Evolutionary conservation across 495 filamentous ascomycete genomes (phyloP).

Genomic region (Symbiotaphrina buchneri): DNA sequence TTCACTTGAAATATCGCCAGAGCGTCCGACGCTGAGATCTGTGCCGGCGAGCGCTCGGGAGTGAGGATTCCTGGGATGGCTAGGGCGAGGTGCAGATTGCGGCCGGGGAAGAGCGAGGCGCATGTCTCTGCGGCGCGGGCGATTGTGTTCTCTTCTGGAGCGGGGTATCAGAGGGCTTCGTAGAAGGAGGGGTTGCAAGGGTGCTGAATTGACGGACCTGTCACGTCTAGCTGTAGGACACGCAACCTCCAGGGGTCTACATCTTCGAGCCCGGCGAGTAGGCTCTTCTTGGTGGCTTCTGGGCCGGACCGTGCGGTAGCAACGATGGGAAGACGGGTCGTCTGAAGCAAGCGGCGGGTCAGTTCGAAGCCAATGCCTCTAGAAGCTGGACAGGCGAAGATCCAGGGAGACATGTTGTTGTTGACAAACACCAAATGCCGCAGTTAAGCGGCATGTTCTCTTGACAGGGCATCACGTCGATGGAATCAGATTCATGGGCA

Average conservation of each 20-base stretch:
- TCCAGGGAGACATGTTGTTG: constrained; percentile 17
- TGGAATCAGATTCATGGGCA: too few relatives aligned
- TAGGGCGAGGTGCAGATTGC: constrained; percentile 46
- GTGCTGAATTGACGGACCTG: constrained; percentile 15
- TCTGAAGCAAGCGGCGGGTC: constrained; percentile 38
- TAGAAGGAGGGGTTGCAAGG: constrained; percentile 3
- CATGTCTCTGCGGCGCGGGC: constrained; percentile 17
- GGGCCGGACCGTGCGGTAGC: constrained; percentile 44
- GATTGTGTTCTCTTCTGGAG: constrained; percentile 27
- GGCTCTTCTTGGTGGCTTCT: constrained; percentile 20
- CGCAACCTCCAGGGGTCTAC: constrained; percentile 23
- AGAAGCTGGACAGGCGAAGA: constrained; percentile 40
- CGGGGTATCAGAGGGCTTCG: constrained; percentile 7
- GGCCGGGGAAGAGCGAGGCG: constrained; percentile 21
- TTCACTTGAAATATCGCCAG: constrained; percentile 45
- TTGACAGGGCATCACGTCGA: too few relatives aligned
- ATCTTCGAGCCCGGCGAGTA: constrained; percentile 29
- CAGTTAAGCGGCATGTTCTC: too few relatives aligned
- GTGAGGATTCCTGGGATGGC: constrained; percentile 44
- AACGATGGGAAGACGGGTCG: constrained; percentile 42
- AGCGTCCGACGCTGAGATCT: constrained; percentile 31
- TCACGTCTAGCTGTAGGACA: constrained; percentile 35
- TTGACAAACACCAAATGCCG: too few relatives aligned
- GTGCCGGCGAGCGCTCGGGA: constrained; percentile 46
- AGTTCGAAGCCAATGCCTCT: constrained; percentile 56